Percentiles rank a stretch among this genome's conserved stretches.
Conservation (phyloP, 495 filamentous ascomycete species). For the Daldinia loculata region DNA sequence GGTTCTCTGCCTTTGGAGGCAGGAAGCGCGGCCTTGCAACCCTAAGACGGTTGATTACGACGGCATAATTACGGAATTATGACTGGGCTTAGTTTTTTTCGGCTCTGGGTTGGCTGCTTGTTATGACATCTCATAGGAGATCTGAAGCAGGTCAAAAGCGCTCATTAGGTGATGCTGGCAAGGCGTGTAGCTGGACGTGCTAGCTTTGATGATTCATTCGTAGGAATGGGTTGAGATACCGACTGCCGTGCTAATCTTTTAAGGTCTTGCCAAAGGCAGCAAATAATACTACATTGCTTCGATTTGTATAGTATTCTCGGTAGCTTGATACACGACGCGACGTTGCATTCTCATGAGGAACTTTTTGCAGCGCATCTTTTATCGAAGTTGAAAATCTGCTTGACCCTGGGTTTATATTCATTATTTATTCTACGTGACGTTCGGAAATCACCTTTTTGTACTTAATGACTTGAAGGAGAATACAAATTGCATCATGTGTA, state of each 20-base stretch:
- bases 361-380: background rate
- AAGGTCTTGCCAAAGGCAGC: conserved; percentile 16
- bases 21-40: conserved; percentile 10
- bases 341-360: background rate
- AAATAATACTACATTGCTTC: conserved; percentile 35
- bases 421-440: background rate
- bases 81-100: conserved; percentile 17
- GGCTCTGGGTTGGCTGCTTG: conserved; percentile 4
- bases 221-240: conserved; percentile 13
- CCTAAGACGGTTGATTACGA: conserved; percentile 30
- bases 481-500: background rate
- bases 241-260: conserved; percentile 6
- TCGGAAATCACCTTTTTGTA: background rate
- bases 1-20: conserved; percentile 11
- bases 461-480: background rate
- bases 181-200: conserved; percentile 4
- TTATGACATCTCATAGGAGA: conserved; percentile 1
- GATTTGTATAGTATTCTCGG: conserved; percentile 8
- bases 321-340: background rate
- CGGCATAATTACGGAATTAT: conserved; percentile 29
- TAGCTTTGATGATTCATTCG: conserved; percentile 19
- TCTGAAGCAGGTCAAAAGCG: conserved; percentile 9
- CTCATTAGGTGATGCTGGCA: conserved; percentile 11
- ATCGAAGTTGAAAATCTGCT: background rate
- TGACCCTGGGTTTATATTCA: background rate